Evolutionary conservation across 805 yeast genomes (phyloP).

Genomic region (Starmera pachycereana): DNA sequence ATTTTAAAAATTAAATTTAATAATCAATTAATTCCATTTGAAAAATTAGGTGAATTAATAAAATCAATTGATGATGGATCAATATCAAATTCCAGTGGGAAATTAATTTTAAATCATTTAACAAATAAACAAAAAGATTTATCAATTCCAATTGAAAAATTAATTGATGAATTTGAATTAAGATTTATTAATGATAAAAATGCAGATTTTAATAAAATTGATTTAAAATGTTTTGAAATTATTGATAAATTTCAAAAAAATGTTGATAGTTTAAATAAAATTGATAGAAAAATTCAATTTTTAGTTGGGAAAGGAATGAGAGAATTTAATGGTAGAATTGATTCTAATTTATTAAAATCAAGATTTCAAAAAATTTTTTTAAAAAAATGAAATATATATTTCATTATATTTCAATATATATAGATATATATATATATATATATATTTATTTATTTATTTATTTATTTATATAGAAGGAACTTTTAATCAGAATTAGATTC

Average conservation of each 20-base stretch:
- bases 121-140: constrained; percentile 37
- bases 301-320: constrained; percentile 83
- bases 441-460: too few relatives aligned
- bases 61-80: constrained; percentile 29
- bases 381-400: too few relatives aligned
- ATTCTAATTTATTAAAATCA: constrained; percentile 24
- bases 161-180: constrained; percentile 49
- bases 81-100: constrained; percentile 62
- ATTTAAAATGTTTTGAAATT: constrained; percentile 26
- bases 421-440: too few relatives aligned
- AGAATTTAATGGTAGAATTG: constrained; percentile 51
- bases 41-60: constrained; percentile 45
- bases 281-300: constrained; percentile 59
- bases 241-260: constrained; percentile 35
- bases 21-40: constrained; percentile 25
- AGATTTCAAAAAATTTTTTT: constrained; percentile 21
- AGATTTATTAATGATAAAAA: constrained; percentile 27
- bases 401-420: too few relatives aligned
- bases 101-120: constrained; percentile 51
- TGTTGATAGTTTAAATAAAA: constrained; percentile 43
- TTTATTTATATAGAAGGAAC: too few relatives aligned
- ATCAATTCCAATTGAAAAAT: constrained; percentile 21
- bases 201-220: constrained; percentile 20
- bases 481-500: constrained; percentile 15
- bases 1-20: constrained; percentile 26